Base-by-base conservation (phyloP, 139 green algal genomes). In the Pleodorina starrii region DNA sequence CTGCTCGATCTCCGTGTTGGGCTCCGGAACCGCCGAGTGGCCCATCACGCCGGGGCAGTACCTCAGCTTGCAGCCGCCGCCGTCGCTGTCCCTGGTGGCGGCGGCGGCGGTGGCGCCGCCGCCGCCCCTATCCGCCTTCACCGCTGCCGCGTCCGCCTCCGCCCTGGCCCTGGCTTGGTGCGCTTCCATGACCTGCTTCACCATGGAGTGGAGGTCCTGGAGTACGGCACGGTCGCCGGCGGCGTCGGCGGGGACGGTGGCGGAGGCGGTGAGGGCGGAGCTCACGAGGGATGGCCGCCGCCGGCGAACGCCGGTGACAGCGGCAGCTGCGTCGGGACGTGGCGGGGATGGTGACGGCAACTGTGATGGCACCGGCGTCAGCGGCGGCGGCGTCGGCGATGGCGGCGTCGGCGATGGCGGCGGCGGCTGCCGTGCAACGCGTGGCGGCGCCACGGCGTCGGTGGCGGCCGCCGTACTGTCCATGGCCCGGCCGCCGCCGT, bases 141-240 rank as follows among this genome's bases (percentile, higher is more conserved):
- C 50, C n/a, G 27, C 51, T 2, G 51, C 32, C 5, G 79, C 57
- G 5, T 38, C 57, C 27, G 57, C 57, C 1, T 2, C 54, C 2
- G 57, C 57, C 1, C 5, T 17, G 3, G 14, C 5, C 42, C 6
- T 32, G 14, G 81, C 81, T 11, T 29, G 11, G 29, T 77, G 43
- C 40, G 81, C 81, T n/a, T 63, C 42, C 60, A 78, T 46, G 14
- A 87, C 81, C 60, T 87, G 60, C 5, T 48, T 40, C 1, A 87
- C 44, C 81, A 87, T 87, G 40, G 42, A 46, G 43, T 77, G 81
- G 3, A 87, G 81, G 81, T 87, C 81, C 60, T 77, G 81, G 23
- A 87, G 81, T 36, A 77, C 57, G 57, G 79, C 38, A 19, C 57
- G 38, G 57, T 57, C 57, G 40, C 21, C 79, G 54, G 79, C 54